phyloP scores from a whole-genome alignment of 208 protist species.

The Trypanosoma melophagium region DNA sequence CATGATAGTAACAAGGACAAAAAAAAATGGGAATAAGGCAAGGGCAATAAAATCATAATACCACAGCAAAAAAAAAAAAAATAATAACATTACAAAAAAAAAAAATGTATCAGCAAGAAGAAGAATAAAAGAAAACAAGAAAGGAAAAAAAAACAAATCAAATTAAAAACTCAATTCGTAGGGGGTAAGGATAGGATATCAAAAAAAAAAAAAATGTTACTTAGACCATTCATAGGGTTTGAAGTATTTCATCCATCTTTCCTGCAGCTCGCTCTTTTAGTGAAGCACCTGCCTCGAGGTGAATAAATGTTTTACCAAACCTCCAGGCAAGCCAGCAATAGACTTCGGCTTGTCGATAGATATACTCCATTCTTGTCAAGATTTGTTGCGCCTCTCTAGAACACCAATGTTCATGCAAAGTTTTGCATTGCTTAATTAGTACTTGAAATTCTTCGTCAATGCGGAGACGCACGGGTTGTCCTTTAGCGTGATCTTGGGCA shows the following conservation, averaged over 20 bases:
- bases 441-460: slow-evolving; percentile 38
- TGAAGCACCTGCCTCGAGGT: slow-evolving; percentile 41
- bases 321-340: slow-evolving; percentile 89
- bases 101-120: too few relatives aligned
- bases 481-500: slow-evolving; percentile 52
- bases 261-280: slow-evolving; percentile 39
- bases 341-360: slow-evolving; percentile 67
- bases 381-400: slow-evolving; percentile 6
- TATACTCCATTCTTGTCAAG: slow-evolving; percentile 36
- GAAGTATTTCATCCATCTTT: slow-evolving; percentile 36
- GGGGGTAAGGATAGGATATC: background rate
- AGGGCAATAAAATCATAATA: too few relatives aligned
- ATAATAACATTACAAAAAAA: too few relatives aligned
- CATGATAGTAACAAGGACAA: too few relatives aligned
- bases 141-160: too few relatives aligned
- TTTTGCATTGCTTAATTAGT: slow-evolving; percentile 11
- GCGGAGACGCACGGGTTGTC: slow-evolving; percentile 38
- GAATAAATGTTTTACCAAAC: slow-evolving; percentile 71
- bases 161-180: too few relatives aligned
- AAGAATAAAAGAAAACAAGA: too few relatives aligned
- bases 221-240: slow-evolving; percentile 1
- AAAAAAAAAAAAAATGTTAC: slow-evolving; percentile 20
- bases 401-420: background rate
- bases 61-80: too few relatives aligned
- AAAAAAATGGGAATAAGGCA: too few relatives aligned